phyloP scores from a whole-genome alignment of 768 basidiomycete genomes.

The Lanmaoa rubissima region DNA sequence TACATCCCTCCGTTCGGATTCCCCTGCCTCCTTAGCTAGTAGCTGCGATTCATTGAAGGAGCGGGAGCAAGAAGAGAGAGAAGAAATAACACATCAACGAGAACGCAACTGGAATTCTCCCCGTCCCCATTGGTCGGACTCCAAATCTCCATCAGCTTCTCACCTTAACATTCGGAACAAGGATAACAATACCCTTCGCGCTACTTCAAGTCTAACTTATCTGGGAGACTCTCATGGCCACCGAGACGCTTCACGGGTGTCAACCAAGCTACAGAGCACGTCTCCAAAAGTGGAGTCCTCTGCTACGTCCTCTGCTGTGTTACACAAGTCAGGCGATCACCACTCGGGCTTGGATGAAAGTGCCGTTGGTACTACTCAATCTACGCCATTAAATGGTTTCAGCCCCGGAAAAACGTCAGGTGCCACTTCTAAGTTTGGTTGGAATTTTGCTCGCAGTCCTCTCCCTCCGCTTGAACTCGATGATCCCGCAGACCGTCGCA shows the following conservation, averaged over 20 bases:
- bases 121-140: constrained; percentile 51
- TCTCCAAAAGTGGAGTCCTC: constrained; percentile 1
- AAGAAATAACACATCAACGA: constrained; percentile 47
- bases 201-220: constrained; percentile 19
- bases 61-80: constrained; percentile 28
- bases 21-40: constrained; percentile 40
- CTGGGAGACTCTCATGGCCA: constrained; percentile 8
- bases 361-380: background rate
- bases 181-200: constrained; percentile 12
- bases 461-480: constrained; percentile 44
- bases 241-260: constrained; percentile 1
- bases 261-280: constrained; percentile 1
- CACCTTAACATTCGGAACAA: constrained; percentile 1
- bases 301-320: background rate
- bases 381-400: background rate
- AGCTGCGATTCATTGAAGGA: constrained; percentile 36
- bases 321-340: constrained; percentile 4
- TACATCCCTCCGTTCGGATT: constrained; percentile 38
- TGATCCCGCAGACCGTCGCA: constrained; percentile 14
- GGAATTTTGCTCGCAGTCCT: constrained; percentile 38
- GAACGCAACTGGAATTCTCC: constrained; percentile 74
- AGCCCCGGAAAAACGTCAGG: constrained; percentile 22
- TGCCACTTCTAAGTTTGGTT: constrained; percentile 34
- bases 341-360: background rate
- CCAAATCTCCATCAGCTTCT: constrained; percentile 20